Evolutionary conservation across 2,329 filamentous ascomycete genomes (phyloP), one percentile per base, ranked within the genome.

Genomic region (Ceratocystis cacaofunesta): DNA sequence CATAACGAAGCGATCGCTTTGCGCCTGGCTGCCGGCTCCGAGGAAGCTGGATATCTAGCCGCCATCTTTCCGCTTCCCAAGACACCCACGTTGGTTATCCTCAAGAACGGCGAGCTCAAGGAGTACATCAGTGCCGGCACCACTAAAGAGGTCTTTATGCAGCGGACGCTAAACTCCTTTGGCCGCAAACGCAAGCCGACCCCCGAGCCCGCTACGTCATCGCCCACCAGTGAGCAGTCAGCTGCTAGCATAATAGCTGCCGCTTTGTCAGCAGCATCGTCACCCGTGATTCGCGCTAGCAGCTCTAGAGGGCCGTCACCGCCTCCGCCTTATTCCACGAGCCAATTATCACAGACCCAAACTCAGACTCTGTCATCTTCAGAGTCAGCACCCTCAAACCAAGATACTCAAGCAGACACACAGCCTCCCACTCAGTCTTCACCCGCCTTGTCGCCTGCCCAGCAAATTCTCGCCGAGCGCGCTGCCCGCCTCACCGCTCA

Each of bases 11-110:
- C 89, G 2, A 79, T 96, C 22, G 76, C 87, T 6, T 78, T 96
- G 25, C 83, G 86, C 62, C 78, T 96, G 25, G 75, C 80, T 43
- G 84, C 86, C 19, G 89, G 86, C 25, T 91, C 88, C 1, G 82
- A 88, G 69, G 91, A 96, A 77, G 90, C 90, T 8, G 85, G 83
- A 5, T 95, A 90, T 71, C 79, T 97, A 15, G 82, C 86, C 8
- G 89, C 89, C 58, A 89, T 96, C 71, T 95, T 90, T 71, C 89
- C 90, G 0, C 78, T 96, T n/a, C 82, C 84, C 0, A 84, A 84
- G 69, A 84, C 85, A n/a, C 92, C 92, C 0, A 88, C 88, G 1
- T 76, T 96, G 7, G 81, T 96, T 17, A 78, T 95, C 22, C 92
- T 96, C 70, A 84, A 86, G 72, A 88, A 90, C 74, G 90, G 88